Base-by-base conservation (phyloP, 2,329 filamentous ascomycete species). In the Botrytis fragariae region DNA sequence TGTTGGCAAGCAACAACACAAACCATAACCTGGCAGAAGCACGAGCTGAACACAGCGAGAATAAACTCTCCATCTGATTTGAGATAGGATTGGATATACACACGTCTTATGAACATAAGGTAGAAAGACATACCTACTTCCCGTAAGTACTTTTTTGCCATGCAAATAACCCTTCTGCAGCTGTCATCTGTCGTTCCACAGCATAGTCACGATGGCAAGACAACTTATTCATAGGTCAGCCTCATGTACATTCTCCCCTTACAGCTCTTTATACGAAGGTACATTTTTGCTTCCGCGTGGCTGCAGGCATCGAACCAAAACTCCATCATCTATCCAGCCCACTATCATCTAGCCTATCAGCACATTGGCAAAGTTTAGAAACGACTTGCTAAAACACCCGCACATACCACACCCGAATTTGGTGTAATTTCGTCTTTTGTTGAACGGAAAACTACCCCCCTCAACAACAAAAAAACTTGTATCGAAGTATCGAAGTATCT, bases 201-300 rank as follows among this genome's bases (percentile, higher is more conserved):
- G 39, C 72, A 71, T 63, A 73, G 67, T 73, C 72, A 73, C 72
- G 57, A 73, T 73, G 72, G 72, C 72, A 73, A 65, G 37, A 59
- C 57, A 59, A 61, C 65, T 72, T 72, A 70, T 73, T 71, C 65
- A 70, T 64, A 73, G 59, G 68, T 64, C 72, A 73, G 72, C 72
- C 72, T 73, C 72, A 73, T 73, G 48, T 73, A 25, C n/a, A 63
- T 57, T n/a, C 45, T 62, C 69, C 48, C 48, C 65, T 69, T 69
- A 69, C 65, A 54, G 37, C 44, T 37, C 54, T 51, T 42, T 64
- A 73, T 73, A 73, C 72, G 72, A 73, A 71, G 72, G 65, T 71
- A 73, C 67, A 71, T 71, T 70, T 57, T n/a, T 59, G 59, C 68
- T 72, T 54, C 71, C 71, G 63, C 63, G 63, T 72, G 71, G 71